Base-by-base conservation (phyloP, 2,329 filamentous ascomycete species). In the Helicocarpus griseus region DNA sequence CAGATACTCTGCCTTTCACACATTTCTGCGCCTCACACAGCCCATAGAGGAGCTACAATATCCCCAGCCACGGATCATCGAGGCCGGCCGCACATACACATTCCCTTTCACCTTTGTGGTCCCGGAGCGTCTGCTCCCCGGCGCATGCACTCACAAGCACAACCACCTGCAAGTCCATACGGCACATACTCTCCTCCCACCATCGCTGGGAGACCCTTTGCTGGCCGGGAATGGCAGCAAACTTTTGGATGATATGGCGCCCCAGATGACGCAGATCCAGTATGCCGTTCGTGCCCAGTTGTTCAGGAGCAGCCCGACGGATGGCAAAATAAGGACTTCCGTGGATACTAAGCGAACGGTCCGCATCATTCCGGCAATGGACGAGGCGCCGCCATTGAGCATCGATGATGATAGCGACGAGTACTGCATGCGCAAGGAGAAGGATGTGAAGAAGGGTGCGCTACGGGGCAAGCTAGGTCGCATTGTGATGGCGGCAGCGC, bases 51-150 rank as follows among this genome's bases (percentile, higher is more conserved):
- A 76, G 2, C 61, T 68, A 14, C 64, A 68, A n/a, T 77, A 82
- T 52, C 81, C 82, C 0, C 69, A 72, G 31, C 74, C 79, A 35
- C 71, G 76, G 24, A 68, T 81, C 4, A 66, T 82, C 2, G 70
- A 76, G 58, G 73, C 76, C n/a, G 77, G 76, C 11, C 71, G 69
- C 54, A 72, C 68, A 9, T 84, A 85, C 63, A 72, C 65, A 7
- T 80, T 84, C 53, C 78, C 79, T 1, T 86, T 85, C 62, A 75
- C 74, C 24, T 86, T 86, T 60, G 79, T 80, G 51, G 72, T 86
- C 1, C 82, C 82, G 0, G 70, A 77, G 31, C 75, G 76, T 17
- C 67, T 86, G 3, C 73, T 86, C 0, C 80, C 80, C 5, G 75
- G 76, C 54, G 66, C 78, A 43, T 86, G 82, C 66, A 69, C 68